A percentile compares a stretch with the other conserved stretches of the same genome.
Conservation (phyloP, 2,329 filamentous ascomycete species). For the Epichloe sylvatica region DNA sequence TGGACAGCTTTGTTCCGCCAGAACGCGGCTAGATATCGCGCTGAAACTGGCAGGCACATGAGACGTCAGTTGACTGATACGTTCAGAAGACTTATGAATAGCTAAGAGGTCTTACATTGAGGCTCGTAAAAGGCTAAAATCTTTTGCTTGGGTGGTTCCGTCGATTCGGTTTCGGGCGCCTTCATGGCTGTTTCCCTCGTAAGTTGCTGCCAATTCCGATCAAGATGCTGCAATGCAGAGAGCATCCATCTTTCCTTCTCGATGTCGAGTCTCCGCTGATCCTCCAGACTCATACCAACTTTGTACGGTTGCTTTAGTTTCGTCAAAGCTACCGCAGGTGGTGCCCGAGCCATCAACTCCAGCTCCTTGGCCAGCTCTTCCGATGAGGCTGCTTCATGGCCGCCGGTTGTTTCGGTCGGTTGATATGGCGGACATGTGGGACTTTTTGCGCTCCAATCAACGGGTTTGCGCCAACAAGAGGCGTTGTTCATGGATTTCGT, state of each 20-base stretch:
- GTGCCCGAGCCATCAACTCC: conserved; percentile 5
- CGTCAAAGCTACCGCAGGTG: conserved; percentile 7
- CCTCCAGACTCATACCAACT: background rate
- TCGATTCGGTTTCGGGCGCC: background rate
- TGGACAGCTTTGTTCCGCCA: conserved; percentile 2
- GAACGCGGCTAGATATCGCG: background rate
- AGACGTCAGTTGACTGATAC: background rate
- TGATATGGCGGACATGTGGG: background rate
- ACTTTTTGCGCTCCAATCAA: background rate
- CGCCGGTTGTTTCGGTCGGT: background rate
- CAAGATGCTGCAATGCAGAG: conserved; percentile 37
- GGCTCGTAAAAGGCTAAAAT: conserved; percentile 39
- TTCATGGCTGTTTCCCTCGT: background rate
- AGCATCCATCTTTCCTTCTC: conserved; percentile 37
- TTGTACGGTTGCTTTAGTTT: conserved; percentile 7
- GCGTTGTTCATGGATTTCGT: conserved; percentile 1
- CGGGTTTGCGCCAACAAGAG: conserved; percentile 2
- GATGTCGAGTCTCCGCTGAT: conserved; percentile 12
- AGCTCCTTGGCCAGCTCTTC: conserved; percentile 3
- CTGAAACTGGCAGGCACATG: background rate
- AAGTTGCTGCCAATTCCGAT: conserved; percentile 13
- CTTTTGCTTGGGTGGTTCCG: conserved; percentile 10
- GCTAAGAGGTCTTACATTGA: conserved; percentile 23
- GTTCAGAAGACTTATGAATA: background rate
- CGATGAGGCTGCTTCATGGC: background rate